phyloP scores from a whole-genome alignment of 148 eudicot species.

The Rhododendron molle region DNA sequence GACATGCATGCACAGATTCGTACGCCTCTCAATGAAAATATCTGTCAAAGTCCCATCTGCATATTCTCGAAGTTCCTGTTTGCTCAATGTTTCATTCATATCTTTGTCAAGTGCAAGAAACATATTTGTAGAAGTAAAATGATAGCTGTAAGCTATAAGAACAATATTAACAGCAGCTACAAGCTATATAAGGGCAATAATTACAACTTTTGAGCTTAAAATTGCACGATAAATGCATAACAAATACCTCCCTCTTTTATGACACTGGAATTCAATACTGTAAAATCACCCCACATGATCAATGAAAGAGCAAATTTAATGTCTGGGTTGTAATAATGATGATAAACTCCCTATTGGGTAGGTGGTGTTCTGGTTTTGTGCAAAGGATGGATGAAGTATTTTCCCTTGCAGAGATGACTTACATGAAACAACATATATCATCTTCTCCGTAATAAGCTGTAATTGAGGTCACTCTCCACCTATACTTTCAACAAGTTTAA shows the following conservation, averaged over 20 bases:
- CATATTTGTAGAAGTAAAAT: constrained; percentile 57
- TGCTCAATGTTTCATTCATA: constrained; percentile 86
- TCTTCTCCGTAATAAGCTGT: not conserved
- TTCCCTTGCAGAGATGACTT: not conserved
- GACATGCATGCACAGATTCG: not conserved
- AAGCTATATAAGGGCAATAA: not conserved
- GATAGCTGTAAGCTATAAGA: not conserved
- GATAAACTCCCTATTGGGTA: not conserved
- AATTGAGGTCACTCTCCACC: not conserved
- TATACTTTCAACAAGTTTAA: not conserved
- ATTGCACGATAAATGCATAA: not conserved
- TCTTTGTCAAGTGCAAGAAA: constrained; percentile 98
- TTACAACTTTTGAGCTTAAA: not conserved
- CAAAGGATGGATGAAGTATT: not conserved
- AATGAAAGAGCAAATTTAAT: not conserved
- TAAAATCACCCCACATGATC: not conserved
- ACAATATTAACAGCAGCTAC: not conserved
- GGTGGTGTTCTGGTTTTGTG: not conserved
- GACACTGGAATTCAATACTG: not conserved
- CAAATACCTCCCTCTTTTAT: not conserved
- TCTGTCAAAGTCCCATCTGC: constrained; percentile 96
- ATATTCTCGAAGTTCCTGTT: constrained; percentile 95
- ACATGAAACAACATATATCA: not conserved
- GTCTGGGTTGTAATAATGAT: too few species aligned
- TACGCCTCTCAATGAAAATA: constrained; percentile 94